phyloP scores from a whole-genome alignment of 1,139 yeast species.

The Diutina sp. region DNA sequence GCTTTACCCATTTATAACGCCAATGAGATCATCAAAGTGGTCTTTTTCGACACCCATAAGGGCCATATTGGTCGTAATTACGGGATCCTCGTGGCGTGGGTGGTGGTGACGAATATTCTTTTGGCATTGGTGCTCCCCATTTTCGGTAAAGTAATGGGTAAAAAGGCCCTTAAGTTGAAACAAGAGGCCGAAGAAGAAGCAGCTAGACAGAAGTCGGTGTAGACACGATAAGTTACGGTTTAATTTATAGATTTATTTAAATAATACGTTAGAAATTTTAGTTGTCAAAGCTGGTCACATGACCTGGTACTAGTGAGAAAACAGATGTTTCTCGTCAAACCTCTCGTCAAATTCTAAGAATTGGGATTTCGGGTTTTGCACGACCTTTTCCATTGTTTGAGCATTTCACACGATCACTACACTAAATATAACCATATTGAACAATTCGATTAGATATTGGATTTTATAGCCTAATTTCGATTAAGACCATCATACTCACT shows the following conservation, averaged over 20 bases:
- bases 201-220: background rate
- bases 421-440: too few species aligned
- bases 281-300: too few species aligned
- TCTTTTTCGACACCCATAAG: constrained; percentile 43
- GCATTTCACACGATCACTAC: too few species aligned
- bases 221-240: background rate
- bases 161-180: background rate
- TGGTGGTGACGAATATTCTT: constrained; percentile 29
- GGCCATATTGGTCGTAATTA: constrained; percentile 44
- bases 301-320: too few species aligned
- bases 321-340: too few species aligned
- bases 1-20: constrained; percentile 55
- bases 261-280: too few species aligned
- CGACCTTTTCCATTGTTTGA: too few species aligned
- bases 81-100: constrained; percentile 49
- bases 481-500: too few species aligned
- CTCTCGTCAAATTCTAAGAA: too few species aligned
- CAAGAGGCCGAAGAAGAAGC: background rate
- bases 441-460: too few species aligned
- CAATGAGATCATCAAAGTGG: constrained; percentile 40
- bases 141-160: constrained; percentile 1
- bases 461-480: too few species aligned
- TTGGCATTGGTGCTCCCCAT: constrained; percentile 25
- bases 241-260: background rate
- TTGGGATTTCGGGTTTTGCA: too few species aligned